These are phyloP conservation scores for Barnettozyma pratensis DNA, from an alignment of 805 yeast species.

Conservation along the genomic window DNA sequence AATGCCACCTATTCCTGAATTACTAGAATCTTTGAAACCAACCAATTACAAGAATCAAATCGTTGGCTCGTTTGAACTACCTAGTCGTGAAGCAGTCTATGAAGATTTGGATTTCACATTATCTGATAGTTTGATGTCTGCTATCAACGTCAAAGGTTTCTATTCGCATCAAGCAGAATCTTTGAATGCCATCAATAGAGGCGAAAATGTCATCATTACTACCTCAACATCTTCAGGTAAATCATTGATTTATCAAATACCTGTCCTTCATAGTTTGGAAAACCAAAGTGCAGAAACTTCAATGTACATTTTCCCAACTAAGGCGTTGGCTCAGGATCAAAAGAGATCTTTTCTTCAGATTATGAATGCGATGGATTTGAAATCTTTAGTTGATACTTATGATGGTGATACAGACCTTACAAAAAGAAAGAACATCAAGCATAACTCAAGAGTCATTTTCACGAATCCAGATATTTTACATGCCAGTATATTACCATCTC, in stretches of 20 bases:
- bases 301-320: conserved; percentile 90
- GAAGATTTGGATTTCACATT: conserved; percentile 37
- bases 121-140: conserved; percentile 48
- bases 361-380: conserved; percentile 43
- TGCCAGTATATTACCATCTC: conserved; percentile 74
- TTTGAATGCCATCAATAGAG: conserved; percentile 47
- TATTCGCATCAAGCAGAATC: conserved; percentile 86
- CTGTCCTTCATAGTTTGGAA: conserved; percentile 53
- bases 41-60: conserved; percentile 63
- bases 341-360: conserved; percentile 67
- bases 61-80: conserved; percentile 42
- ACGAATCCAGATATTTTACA: conserved; percentile 96
- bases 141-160: conserved; percentile 46
- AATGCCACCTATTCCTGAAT: conserved; percentile 40
- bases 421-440: conserved; percentile 48
- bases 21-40: conserved; percentile 46
- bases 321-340: conserved; percentile 97
- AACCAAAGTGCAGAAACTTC: conserved; percentile 49
- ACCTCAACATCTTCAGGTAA: conserved; percentile 97
- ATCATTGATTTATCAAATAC: conserved; percentile 85
- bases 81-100: conserved; percentile 41
- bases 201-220: conserved; percentile 76
- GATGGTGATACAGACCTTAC: conserved; percentile 87
- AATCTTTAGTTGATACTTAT: conserved; percentile 65
- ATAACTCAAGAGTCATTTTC: conserved; percentile 71